A percentile compares a stretch with the other conserved stretches of the same genome.
These are phyloP conservation scores for Leccinum fibrillosum DNA, from an alignment of 768 basidiomycete genomes.

Conservation along the genomic window DNA sequence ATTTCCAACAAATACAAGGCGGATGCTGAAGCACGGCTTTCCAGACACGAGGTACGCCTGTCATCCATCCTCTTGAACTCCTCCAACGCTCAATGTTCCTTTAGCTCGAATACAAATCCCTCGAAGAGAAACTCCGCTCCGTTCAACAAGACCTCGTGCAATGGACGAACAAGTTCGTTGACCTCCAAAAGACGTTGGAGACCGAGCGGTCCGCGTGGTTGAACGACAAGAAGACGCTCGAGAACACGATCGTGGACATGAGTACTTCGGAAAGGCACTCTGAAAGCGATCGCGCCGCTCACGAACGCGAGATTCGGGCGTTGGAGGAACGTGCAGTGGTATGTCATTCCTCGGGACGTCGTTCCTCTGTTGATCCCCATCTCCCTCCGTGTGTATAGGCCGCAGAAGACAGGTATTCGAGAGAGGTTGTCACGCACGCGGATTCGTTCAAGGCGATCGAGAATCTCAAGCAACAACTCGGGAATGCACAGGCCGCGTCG, in stretches of 20 bases:
- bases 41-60: too few relatives aligned
- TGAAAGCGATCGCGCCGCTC: conserved; percentile 57
- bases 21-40: conserved; percentile 58
- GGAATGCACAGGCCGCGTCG: conserved; percentile 45
- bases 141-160: conserved; percentile 54
- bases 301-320: conserved; percentile 63
- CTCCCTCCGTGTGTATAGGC: conserved; percentile 34
- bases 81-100: background rate
- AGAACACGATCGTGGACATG: conserved; percentile 80
- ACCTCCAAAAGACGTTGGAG: conserved; percentile 65
- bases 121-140: conserved; percentile 59
- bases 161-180: conserved; percentile 46
- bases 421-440: conserved; percentile 82
- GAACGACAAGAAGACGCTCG: conserved; percentile 77
- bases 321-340: conserved; percentile 73
- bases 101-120: conserved; percentile 61
- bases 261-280: conserved; percentile 68
- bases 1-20: conserved; percentile 52
- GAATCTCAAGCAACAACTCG: conserved; percentile 59
- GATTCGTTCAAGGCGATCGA: conserved; percentile 77
- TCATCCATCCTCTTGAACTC: too few relatives aligned
- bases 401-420: conserved; percentile 77
- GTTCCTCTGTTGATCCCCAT: background rate
- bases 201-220: conserved; percentile 66
- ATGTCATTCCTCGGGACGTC: conserved; percentile 5